Evolutionary conservation across 2,329 filamentous ascomycete genomes (phyloP), one percentile per base, ranked within the genome.

Genomic region (Aaosphaeria arxii): DNA sequence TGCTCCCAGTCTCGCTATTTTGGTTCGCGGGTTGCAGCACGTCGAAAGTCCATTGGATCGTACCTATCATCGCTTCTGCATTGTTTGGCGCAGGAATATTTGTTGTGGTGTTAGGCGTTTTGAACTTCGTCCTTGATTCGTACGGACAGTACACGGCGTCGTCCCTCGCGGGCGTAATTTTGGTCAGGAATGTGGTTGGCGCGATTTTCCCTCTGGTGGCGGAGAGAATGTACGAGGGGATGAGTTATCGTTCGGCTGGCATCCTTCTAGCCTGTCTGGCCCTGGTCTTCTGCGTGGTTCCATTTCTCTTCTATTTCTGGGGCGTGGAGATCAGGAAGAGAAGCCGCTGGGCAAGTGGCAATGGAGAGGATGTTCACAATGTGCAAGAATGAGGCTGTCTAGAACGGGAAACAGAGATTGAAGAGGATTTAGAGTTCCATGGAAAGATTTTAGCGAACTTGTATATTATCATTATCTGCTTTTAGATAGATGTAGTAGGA

Each of bases 221-320:
- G 9, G 46, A 44, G 32, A 44, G 41, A 41, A 56, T 58, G 55
- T 74, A 72, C 40, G 47, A 64, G 33, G 56, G 56, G 5, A 46
- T 74, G 35, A 67, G 63, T 5, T 60, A 65, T 24, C 62, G 61
- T 45, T 74, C 69, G 70, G 71, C 68, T 1, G 64, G 63, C 4
- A 70, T 63, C 50, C 42, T 73, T 36, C 45, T 74, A 11, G 71
- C 63, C 1, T 73, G 74, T 40, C 43, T 74, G 24, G 66, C 67
- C 7, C 54, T 72, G 5, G 42, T 65, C 7, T 53, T 74, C 17
- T 63, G 9, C 24, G 11, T 28, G 39, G 39, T 41, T 11, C 39
- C 39, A 24, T 41, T 41, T 9, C 7, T 41, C 9, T 41, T 41
- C 17, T 41, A 28, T 9, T 11, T 41, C 11, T 41, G 9, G 9